Base-by-base conservation (phyloP, 495 filamentous ascomycete species). In the Aspergillus sparsus region DNA sequence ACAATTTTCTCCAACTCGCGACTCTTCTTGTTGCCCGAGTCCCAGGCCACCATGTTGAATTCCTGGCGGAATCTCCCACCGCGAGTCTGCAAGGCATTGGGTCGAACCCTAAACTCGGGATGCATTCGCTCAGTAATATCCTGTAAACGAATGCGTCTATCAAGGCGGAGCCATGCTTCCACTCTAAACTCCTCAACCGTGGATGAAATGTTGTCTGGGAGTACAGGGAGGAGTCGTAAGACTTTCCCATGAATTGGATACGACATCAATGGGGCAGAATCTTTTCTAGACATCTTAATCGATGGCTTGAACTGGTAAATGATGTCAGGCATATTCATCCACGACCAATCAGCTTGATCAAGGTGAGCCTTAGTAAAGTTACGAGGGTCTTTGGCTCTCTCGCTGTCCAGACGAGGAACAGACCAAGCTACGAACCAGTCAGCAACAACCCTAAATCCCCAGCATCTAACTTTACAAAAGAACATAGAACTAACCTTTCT, bases 131-230 rank as follows among this genome's bases (percentile, higher is more conserved):
- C 66, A 0, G 53, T 55, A 31, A 70, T 66, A 37, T 70, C 68
- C 15, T 49, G 39, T 3, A 66, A 54, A 9, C 31, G 51, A 42
- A 70, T 64, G 33, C 66, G 61, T 16, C 39, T 34, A 34, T 70
- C 68, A 10, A 68, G 58, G 3, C 65, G 61, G 39, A 60, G 57
- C 68, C 68, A 70, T n/a, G 68, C 62, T 21, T 70, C 68, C 11
- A 70, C 62, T 0, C 63, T 56, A 11, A 60, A 70, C 33, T 61
- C 63, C 36, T 64, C 62, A 6, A 70, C 68, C 1, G 58, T 45
- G 3, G 63, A 62, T 0, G 66, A 46, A 9, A 68, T 70, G 6
- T 64, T 53, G 35, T 65, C 58, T 2, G 68, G 68, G 9, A 70
- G 63, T 4, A 66, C 55, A 0, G 54, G 45, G 21, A 70, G 27